These are phyloP conservation scores for Rhamnella rubrinervis DNA, from an alignment of 331 rosid species.

Conservation along the genomic window DNA sequence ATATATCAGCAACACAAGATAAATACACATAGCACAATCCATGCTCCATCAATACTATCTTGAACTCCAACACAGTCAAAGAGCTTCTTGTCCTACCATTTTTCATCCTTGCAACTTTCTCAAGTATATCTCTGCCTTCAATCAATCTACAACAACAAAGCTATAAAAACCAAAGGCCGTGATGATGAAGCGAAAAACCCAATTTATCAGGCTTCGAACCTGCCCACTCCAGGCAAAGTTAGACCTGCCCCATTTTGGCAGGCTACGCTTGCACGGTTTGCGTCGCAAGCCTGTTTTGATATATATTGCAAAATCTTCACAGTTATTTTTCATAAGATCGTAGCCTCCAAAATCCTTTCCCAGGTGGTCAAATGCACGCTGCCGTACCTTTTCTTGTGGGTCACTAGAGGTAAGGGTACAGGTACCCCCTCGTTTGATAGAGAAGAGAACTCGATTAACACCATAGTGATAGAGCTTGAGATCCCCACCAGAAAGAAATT, in stretches of 20 bases:
- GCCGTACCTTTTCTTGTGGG: slow-evolving; percentile 34
- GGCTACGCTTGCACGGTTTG: too few relatives aligned
- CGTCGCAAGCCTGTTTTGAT: slow-evolving; percentile 84
- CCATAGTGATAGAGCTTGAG: slow-evolving; percentile 56
- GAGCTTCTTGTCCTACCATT: too few relatives aligned
- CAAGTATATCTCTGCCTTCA: too few relatives aligned
- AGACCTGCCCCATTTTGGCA: slow-evolving; percentile 38
- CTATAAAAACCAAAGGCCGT: too few relatives aligned
- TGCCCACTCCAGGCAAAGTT: slow-evolving; percentile 70
- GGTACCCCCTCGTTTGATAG: slow-evolving; percentile 72
- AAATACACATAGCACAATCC: too few relatives aligned
- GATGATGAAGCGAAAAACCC: too few relatives aligned
- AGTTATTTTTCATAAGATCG: slow-evolving; percentile 47
- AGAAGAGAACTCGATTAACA: slow-evolving; percentile 34
- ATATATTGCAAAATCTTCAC: slow-evolving; percentile 77
- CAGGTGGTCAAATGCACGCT: slow-evolving; percentile 57
- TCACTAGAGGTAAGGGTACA: slow-evolving; percentile 63
- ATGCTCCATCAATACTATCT: too few relatives aligned
- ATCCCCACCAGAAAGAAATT: slow-evolving; percentile 56
- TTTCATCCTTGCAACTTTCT: too few relatives aligned
- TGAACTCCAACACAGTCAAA: too few relatives aligned
- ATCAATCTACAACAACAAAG: too few relatives aligned
- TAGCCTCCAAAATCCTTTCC: slow-evolving; percentile 64
- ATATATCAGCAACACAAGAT: too few relatives aligned
- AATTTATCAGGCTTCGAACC: too few relatives aligned